These are phyloP conservation scores for Alternaria sp. DNA, from an alignment of 2,329 filamentous ascomycete genomes.

Conservation along the genomic window DNA sequence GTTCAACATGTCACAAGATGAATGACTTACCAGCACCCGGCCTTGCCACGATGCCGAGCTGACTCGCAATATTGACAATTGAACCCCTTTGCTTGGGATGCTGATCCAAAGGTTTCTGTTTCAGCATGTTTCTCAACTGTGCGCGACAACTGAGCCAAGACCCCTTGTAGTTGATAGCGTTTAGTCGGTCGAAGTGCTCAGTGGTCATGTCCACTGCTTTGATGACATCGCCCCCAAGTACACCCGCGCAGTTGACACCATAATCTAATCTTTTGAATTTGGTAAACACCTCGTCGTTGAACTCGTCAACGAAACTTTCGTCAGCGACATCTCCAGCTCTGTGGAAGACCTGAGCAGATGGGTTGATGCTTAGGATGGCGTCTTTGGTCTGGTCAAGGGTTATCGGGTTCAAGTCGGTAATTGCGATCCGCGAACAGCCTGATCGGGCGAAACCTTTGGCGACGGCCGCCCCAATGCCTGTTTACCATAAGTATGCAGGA, in stretches of 20 bases:
- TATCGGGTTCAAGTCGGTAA: conserved; percentile 61
- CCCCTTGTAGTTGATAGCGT: conserved; percentile 65
- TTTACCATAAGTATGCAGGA: conserved; percentile 1
- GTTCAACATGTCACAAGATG: not conserved
- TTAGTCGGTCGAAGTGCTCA: conserved; percentile 62
- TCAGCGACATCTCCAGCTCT: conserved; percentile 60
- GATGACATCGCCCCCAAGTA: conserved; percentile 54
- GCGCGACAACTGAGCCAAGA: conserved; percentile 65
- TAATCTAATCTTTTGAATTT: conserved; percentile 63
- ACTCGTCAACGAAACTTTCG: conserved; percentile 54
- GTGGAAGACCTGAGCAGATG: conserved; percentile 43
- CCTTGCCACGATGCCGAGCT: conserved; percentile 56
- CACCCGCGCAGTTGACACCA: conserved; percentile 64
- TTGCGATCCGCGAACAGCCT: conserved; percentile 61
- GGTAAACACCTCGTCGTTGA: conserved; percentile 49
- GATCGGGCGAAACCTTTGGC: conserved; percentile 59
- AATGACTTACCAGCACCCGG: conserved; percentile 31
- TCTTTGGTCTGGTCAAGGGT: conserved; percentile 48
- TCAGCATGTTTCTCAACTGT: conserved; percentile 60
- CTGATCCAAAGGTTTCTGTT: conserved; percentile 58
- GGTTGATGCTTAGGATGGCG: conserved; percentile 28
- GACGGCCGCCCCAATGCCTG: conserved; percentile 65
- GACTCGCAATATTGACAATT: conserved; percentile 65
- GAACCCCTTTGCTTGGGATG: conserved; percentile 48
- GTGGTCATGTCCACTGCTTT: conserved; percentile 58